phyloP scores from a whole-genome alignment of 202 grass and related monocot species.

The Setaria viridis region DNA sequence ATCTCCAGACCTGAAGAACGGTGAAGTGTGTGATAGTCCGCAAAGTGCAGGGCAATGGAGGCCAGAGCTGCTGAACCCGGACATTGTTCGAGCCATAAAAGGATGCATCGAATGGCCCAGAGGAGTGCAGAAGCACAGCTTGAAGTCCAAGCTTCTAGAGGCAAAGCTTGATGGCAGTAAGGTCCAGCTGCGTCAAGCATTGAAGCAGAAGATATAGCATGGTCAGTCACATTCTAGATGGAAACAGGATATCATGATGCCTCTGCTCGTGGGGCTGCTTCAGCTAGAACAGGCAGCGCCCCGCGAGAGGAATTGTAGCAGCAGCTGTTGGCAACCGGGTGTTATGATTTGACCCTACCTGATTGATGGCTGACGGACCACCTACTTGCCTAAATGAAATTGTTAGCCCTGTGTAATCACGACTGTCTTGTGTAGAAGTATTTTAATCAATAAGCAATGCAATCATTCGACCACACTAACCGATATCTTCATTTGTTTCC shows the following conservation, averaged over 20 bases:
- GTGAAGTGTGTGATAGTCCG: constrained; percentile 49
- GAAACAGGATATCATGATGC: constrained; percentile 8
- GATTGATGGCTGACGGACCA: not conserved
- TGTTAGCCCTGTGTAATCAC: constrained; percentile 28
- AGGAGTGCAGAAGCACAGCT: constrained; percentile 63
- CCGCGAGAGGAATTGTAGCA: constrained; percentile 3
- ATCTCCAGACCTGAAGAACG: constrained; percentile 41
- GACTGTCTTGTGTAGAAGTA: constrained; percentile 24
- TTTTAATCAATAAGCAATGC: constrained; percentile 44
- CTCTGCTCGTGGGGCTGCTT: constrained; percentile 14
- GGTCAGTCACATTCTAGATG: not conserved
- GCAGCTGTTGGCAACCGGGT: not conserved
- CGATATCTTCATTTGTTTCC: not conserved
- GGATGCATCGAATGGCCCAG: constrained; percentile 67
- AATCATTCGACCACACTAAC: constrained; percentile 32
- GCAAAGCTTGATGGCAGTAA: constrained; percentile 60
- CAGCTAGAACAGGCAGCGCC: constrained; percentile 9
- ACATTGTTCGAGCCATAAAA: constrained; percentile 52
- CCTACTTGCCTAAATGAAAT: constrained; percentile 17
- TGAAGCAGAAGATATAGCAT: constrained; percentile 71
- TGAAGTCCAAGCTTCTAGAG: constrained; percentile 75
- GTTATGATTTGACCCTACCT: constrained; percentile 10
- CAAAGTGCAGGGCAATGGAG: constrained; percentile 56
- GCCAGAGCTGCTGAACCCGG: constrained; percentile 59
- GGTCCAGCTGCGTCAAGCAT: constrained; percentile 71